Base-by-base conservation (phyloP, 768 basidiomycete genomes). In the Melanogaster broomeanus region DNA sequence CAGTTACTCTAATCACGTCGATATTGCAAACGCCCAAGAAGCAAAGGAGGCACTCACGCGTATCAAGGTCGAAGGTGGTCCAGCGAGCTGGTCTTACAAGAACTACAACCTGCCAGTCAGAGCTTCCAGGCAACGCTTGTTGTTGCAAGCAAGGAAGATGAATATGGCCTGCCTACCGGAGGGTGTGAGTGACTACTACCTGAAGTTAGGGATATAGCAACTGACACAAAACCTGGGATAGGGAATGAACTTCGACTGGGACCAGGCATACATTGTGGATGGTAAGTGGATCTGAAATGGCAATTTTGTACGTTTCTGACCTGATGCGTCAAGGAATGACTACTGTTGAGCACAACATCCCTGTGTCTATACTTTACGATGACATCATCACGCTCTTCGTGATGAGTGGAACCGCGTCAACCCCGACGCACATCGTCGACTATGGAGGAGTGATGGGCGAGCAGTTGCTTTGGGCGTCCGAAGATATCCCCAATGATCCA, bases 171-270 rank as follows among this genome's bases (percentile, higher is more conserved):
- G 85, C 52, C 81, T 88, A 5, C 87, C 87, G 0, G 87, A 89
- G 66, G 87, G 87, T 34, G 76, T 77, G 38, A 58, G 76, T 71
- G 15, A 6, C n/a, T 12, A 34, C 25, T 7, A 30, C 22, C 16
- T 16, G 2, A 51, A 21, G 16, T 6, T 9, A 8, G 4, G 24
- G 35, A 3, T 19, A 37, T 39, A 24, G 9, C 33, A 12, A 44
- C 39, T 52, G 10, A 57, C n/a, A 8, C 12, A 18, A 15, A 28
- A 25, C 18, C 31, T 18, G 24, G 18, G 9, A 35, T 42, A 77
- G 74, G 88, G 88, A 9, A 87, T 88, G 87, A 87, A 86, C 61
- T 82, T 75, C 25, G 87, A 90, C 59, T 90, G 88, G 88, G 87
- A 89, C 58, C 66, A 82, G 57, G 87, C 88, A 0, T 90, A 88